These are phyloP conservation scores for Coniochaeta prunicola DNA, from an alignment of 2,329 filamentous ascomycete species.

Conservation along the genomic window DNA sequence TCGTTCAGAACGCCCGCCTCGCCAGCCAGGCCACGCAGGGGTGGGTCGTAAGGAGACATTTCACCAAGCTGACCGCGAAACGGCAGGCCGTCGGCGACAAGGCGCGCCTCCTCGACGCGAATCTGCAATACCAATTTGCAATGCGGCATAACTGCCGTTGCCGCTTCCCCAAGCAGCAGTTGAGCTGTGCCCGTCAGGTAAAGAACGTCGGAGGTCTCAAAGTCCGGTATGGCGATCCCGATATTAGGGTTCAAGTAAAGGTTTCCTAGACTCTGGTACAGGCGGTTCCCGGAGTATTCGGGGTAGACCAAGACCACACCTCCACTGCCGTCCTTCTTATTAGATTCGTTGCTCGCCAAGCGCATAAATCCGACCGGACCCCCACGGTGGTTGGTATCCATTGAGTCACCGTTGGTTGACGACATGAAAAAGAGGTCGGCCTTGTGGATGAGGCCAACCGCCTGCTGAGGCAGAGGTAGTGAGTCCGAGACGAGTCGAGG, in stretches of 20 bases:
- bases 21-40: slow-evolving; percentile 53
- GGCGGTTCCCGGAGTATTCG: slow-evolving; percentile 76
- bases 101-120: slow-evolving; percentile 50
- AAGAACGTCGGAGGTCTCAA: slow-evolving; percentile 62
- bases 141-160: slow-evolving; percentile 55
- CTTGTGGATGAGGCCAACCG: slow-evolving; percentile 50
- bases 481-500: slow-evolving; percentile 32
- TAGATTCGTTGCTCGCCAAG: slow-evolving; percentile 46
- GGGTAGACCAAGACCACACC: slow-evolving; percentile 59
- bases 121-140: slow-evolving; percentile 69
- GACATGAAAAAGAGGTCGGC: slow-evolving; percentile 77
- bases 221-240: slow-evolving; percentile 68
- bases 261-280: slow-evolving; percentile 82
- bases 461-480: slow-evolving; percentile 41
- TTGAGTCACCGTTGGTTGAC: slow-evolving; percentile 55
- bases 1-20: slow-evolving; percentile 36
- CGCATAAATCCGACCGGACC: slow-evolving; percentile 69
- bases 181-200: slow-evolving; percentile 65
- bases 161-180: slow-evolving; percentile 58
- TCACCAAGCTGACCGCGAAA: slow-evolving; percentile 57
- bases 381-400: slow-evolving; percentile 81
- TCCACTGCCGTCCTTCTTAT: slow-evolving; percentile 8
- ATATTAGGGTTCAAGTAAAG: slow-evolving; percentile 57
- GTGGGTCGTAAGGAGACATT: slow-evolving; percentile 73
- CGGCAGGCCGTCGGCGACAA: slow-evolving; percentile 57